Evolutionary conservation across 768 basidiomycete species (phyloP).

Genomic region (Antrodiella citrinella): DNA sequence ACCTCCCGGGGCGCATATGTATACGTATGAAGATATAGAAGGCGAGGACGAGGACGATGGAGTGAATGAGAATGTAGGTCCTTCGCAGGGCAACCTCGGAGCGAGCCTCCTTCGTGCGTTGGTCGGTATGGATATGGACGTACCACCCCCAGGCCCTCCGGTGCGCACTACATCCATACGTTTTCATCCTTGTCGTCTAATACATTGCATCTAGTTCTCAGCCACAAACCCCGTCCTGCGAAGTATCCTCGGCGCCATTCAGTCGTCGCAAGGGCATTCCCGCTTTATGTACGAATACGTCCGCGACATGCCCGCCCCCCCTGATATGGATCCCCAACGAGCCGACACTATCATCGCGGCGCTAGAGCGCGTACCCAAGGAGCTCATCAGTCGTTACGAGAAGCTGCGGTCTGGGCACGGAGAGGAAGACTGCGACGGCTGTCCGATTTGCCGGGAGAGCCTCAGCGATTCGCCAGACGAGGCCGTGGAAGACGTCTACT

Average conservation of each 20-base stretch:
- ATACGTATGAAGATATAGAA: too few species aligned
- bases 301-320: background rate
- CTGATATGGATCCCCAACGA: conserved; percentile 47
- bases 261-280: background rate
- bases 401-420: conserved; percentile 15
- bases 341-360: conserved; percentile 56
- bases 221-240: background rate
- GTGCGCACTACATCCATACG: too few species aligned
- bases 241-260: background rate
- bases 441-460: conserved; percentile 67
- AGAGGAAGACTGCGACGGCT: conserved; percentile 45
- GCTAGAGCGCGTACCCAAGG: conserved; percentile 55
- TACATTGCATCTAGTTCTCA: background rate
- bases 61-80: too few species aligned
- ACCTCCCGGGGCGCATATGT: too few species aligned
- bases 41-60: too few species aligned
- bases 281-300: background rate
- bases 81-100: too few species aligned
- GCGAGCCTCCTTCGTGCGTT: too few species aligned
- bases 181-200: too few species aligned
- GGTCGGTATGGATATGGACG: too few species aligned
- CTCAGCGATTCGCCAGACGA: conserved; percentile 29
- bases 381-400: conserved; percentile 37
- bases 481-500: conserved; percentile 14
- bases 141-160: too few species aligned